phyloP scores from a whole-genome alignment of 805 yeast genomes.

The Sungouiella blattae region DNA sequence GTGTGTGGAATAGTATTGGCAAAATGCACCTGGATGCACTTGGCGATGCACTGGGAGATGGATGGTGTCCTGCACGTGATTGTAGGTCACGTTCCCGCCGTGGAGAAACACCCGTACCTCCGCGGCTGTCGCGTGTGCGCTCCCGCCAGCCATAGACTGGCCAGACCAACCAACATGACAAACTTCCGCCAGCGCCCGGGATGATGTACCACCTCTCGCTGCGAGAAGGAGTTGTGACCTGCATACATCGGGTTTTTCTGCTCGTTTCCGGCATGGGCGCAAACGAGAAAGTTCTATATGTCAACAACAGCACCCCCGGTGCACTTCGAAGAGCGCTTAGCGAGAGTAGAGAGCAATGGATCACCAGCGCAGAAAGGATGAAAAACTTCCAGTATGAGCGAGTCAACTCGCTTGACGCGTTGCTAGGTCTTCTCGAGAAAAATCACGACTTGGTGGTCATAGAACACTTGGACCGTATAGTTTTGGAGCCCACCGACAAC shows the following conservation, averaged over 20 bases:
- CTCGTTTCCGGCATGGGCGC: conserved; percentile 2
- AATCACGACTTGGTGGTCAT: conserved; percentile 10
- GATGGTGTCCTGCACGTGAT: too few species aligned
- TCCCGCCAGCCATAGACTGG: too few species aligned
- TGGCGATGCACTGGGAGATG: too few species aligned
- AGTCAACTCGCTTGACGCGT: conserved; percentile 8
- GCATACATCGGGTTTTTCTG: conserved; percentile 7
- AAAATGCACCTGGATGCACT: too few species aligned
- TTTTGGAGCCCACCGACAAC: conserved; percentile 9
- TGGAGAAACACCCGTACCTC: too few species aligned
- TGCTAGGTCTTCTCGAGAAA: conserved; percentile 2
- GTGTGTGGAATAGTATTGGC: too few species aligned
- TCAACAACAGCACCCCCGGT: conserved; percentile 13
- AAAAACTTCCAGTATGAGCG: conserved; percentile 14
- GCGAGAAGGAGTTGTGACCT: not conserved
- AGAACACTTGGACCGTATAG: conserved; percentile 14
- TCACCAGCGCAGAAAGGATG: conserved; percentile 5
- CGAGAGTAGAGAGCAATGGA: conserved; percentile 7
- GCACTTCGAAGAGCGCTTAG: conserved; percentile 11
- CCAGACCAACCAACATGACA: too few species aligned
- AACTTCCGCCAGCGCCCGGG: too few species aligned
- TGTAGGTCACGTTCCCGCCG: too few species aligned
- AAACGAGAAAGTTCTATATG: conserved; percentile 8
- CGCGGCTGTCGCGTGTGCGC: too few species aligned
- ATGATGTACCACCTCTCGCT: not conserved